Evolutionary conservation across 306 rosid species (phyloP), one percentile per base, ranked within the genome.

Genomic region (Astragalus membranaceus): DNA sequence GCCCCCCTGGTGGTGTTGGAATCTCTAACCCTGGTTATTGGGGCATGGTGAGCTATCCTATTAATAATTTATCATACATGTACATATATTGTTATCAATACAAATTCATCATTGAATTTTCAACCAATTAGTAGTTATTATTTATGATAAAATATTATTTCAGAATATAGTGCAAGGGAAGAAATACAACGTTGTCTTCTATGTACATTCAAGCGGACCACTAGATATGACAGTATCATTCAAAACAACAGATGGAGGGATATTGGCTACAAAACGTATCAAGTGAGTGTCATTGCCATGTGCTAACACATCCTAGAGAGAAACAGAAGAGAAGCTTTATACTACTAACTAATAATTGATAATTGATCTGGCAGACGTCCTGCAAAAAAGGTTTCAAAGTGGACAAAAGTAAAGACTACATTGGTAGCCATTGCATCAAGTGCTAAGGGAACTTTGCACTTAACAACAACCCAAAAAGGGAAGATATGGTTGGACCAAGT

Each of bases 21-120:
- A 33, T 88, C 70, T 87, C 85, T 73, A 88, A 91, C 65, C 97
- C 96, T 0, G 96, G 93, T 6, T 88, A 66, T 57, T 88, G 91
- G 91, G 96, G 96, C 81, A 85, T 88, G 93, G 96, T 26, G 30
- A 26, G 30, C 30, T 26, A 26, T 26, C 30, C 3, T 26, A 26
- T 20, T 20, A 20, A 2, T 20, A n/a, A n/a, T n/a, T 23, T 23
- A 23, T 23, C 26, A 23, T 23, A 23, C 26, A 23, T 23, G 26
- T 23, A 23, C 11, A 16, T 5, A 23, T 23, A 23, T 23, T 23
- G 26, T 23, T 23, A 23, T 23, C 26, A n/a, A n/a, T n/a, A 23
- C 26, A 23, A 23, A 1, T 23, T 2, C 2, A 23, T 23, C 26
- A 23, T 23, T 23, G 26, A 23, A 23, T 51, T 6, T 62, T 49